These are phyloP conservation scores for Linaria vulgaris DNA, from an alignment of 257 asterid species.

Conservation along the genomic window DNA sequence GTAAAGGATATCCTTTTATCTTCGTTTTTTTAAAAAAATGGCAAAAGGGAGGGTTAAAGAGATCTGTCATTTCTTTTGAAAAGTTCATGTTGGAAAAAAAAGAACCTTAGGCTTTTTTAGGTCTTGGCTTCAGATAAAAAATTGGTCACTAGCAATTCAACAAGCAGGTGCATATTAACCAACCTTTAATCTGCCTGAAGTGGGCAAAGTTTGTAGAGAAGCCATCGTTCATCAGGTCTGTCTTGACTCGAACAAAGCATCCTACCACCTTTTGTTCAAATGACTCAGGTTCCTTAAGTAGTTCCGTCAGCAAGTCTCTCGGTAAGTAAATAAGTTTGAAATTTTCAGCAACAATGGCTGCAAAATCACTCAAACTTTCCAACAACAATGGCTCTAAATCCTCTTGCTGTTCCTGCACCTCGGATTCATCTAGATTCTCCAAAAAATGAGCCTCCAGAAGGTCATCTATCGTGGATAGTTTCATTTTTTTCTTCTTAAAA, in stretches of 20 bases:
- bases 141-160: constrained; percentile 17
- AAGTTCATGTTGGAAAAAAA: not conserved
- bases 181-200: constrained; percentile 83
- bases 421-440: constrained; percentile 49
- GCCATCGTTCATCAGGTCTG: constrained; percentile 47
- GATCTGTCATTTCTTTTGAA: not conserved
- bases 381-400: constrained; percentile 34
- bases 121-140: not conserved
- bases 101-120: not conserved
- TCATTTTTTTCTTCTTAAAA: constrained; percentile 45
- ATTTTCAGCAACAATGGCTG: constrained; percentile 60
- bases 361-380: constrained; percentile 37
- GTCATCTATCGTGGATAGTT: constrained; percentile 39
- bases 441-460: constrained; percentile 63
- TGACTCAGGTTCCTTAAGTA: constrained; percentile 53
- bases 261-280: constrained; percentile 70
- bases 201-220: constrained; percentile 40
- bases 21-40: constrained; percentile 2
- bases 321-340: constrained; percentile 73
- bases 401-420: constrained; percentile 42
- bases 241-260: constrained; percentile 59
- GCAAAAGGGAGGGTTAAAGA: not conserved
- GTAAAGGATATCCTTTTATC: not conserved
- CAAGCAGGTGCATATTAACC: constrained; percentile 22
- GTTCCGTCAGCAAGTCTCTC: constrained; percentile 56